A percentile compares a stretch with the other conserved stretches of the same genome.
Evolutionary conservation across 2,329 filamentous ascomycete genomes (phyloP).

Genomic region (Aspergillus sp.): DNA sequence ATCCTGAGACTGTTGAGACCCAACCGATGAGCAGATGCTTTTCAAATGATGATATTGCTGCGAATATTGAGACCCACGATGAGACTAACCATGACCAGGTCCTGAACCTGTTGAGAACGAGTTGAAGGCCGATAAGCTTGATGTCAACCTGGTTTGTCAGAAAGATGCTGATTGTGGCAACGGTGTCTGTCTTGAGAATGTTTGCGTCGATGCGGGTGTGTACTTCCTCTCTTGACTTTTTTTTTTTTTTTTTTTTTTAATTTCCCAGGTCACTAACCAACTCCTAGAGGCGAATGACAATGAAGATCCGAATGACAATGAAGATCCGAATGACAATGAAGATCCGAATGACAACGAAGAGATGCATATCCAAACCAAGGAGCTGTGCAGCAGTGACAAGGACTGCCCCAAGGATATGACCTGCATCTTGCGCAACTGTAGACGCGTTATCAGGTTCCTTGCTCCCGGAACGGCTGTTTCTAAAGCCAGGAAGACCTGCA

Average conservation of each 20-base stretch:
- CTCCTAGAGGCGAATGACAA: neutral
- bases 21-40: no score
- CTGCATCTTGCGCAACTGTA: no score
- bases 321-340: neutral
- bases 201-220: neutral
- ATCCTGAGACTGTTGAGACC: no score
- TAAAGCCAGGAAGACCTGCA: neutral
- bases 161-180: neutral
- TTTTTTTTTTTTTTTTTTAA: no score
- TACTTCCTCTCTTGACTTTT: neutral
- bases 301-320: neutral
- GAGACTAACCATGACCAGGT: no score
- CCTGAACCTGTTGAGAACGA: no score
- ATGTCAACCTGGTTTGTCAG: neutral
- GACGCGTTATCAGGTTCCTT: no score
- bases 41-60: neutral
- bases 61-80: neutral
- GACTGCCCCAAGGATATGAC: no score
- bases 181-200: neutral
- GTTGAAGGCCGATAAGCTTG: neutral
- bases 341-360: neutral
- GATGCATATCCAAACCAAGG: neutral
- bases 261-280: neutral
- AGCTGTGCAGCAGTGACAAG: no score
- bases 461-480: no score